A percentile compares a stretch with the other conserved stretches of the same genome.
Conservation (phyloP, 257 asterid species). For the Gardenia jasminoides region DNA sequence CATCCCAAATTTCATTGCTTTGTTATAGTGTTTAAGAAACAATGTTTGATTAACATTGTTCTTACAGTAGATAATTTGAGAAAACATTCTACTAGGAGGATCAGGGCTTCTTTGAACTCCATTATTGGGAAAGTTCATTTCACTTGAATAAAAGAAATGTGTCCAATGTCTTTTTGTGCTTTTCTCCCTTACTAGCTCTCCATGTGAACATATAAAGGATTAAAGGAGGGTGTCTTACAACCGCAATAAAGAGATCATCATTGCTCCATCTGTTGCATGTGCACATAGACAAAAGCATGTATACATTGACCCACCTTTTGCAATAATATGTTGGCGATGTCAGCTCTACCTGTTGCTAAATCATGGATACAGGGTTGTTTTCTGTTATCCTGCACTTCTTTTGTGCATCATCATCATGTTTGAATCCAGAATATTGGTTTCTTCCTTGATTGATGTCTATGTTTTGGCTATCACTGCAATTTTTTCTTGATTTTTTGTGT, state of each 20-base stretch:
- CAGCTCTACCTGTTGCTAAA: neutral
- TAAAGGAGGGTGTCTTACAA: neutral
- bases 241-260: neutral
- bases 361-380: neutral
- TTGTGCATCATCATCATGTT: neutral
- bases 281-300: neutral
- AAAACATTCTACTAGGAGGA: neutral
- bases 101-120: neutral
- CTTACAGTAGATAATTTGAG: neutral
- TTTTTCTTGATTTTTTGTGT: neutral
- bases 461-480: neutral
- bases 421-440: neutral
- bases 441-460: no score
- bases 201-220: neutral
- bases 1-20: neutral
- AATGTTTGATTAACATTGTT: neutral
- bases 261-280: neutral
- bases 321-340: neutral
- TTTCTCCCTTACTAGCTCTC: neutral
- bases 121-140: neutral
- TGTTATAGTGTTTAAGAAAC: neutral
- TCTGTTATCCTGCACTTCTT: neutral
- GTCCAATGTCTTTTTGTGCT: neutral
- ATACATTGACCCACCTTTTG: neutral
- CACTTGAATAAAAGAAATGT: neutral